Conservation (phyloP, 148 eudicot genomes). For the Pouteria glomerata region DNA sequence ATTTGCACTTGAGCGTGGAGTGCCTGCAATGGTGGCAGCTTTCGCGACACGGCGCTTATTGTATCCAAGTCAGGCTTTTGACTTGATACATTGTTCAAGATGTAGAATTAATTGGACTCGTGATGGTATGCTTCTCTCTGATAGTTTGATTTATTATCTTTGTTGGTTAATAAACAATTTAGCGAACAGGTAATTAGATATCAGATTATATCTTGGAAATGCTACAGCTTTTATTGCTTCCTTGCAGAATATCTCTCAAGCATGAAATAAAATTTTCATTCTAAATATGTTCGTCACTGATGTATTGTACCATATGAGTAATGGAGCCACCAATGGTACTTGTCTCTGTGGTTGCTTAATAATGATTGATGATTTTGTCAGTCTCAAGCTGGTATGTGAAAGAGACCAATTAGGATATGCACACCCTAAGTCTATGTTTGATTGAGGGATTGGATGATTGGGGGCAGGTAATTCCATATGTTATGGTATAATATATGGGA, state of each 20-base stretch:
- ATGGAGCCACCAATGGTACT: not conserved
- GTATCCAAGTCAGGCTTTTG: constrained; percentile 96
- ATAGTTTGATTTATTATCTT: constrained; percentile 2
- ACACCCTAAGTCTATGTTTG: too few relatives aligned
- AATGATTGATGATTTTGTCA: not conserved
- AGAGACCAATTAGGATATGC: too few relatives aligned
- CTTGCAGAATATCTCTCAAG: constrained; percentile 1
- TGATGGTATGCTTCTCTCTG: constrained; percentile 41
- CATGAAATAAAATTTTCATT: not conserved
- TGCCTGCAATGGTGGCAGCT: constrained; percentile 98
- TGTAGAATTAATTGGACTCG: constrained; percentile 99
- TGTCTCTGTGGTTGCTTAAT: not conserved
- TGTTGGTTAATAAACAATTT: not conserved
- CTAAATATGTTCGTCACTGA: not conserved
- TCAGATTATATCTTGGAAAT: not conserved
- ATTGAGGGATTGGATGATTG: too few relatives aligned
- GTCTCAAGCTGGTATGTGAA: not conserved
- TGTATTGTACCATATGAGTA: not conserved
- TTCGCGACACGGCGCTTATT: constrained; percentile 72
- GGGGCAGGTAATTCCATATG: too few relatives aligned
- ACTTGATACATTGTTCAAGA: constrained; percentile 94
- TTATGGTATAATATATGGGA: too few relatives aligned
- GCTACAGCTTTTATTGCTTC: not conserved
- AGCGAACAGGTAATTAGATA: not conserved
- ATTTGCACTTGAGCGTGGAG: constrained; percentile 97